Evolutionary conservation across 2,329 filamentous ascomycete species (phyloP).

Genomic region (Aplosporella prunicola): DNA sequence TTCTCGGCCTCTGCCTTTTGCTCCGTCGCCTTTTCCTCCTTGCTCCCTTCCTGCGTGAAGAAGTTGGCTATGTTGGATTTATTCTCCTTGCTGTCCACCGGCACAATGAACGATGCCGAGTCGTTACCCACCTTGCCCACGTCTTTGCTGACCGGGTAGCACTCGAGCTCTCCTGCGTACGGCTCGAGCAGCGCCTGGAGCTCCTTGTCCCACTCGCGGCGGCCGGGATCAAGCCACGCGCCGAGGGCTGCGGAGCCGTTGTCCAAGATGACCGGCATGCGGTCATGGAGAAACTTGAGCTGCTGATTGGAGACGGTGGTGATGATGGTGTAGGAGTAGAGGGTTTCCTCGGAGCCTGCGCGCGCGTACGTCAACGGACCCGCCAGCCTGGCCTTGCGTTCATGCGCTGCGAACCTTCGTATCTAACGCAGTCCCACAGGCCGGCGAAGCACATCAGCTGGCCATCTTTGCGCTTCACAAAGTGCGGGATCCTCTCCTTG

Average conservation of each 20-base stretch:
- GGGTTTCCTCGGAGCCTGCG: slow-evolving; percentile 53
- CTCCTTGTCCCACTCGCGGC: slow-evolving; percentile 64
- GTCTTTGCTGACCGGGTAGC: slow-evolving; percentile 77
- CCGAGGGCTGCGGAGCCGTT: slow-evolving; percentile 60
- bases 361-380: slow-evolving; percentile 19
- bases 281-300: slow-evolving; percentile 78
- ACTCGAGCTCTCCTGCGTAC: slow-evolving; percentile 67
- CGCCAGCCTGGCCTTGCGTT: slow-evolving; percentile 14
- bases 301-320: slow-evolving; percentile 80
- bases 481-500: slow-evolving; percentile 79
- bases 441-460: slow-evolving; percentile 83
- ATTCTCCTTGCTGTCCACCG: slow-evolving; percentile 75
- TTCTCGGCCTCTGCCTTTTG: slow-evolving; percentile 20
- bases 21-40: slow-evolving; percentile 11
- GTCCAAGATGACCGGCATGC: slow-evolving; percentile 91
- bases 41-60: slow-evolving; percentile 53
- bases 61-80: slow-evolving; percentile 93
- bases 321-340: slow-evolving; percentile 88
- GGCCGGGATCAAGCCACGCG: slow-evolving; percentile 68
- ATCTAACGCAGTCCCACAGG: slow-evolving; percentile 80
- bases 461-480: slow-evolving; percentile 70
- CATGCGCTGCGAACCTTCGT: slow-evolving; percentile 50
- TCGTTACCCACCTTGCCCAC: slow-evolving; percentile 94
- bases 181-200: slow-evolving; percentile 73
- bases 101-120: slow-evolving; percentile 72